Conservation (phyloP, 352 stramenopile genomes). For the Phytopythium litorale region DNA sequence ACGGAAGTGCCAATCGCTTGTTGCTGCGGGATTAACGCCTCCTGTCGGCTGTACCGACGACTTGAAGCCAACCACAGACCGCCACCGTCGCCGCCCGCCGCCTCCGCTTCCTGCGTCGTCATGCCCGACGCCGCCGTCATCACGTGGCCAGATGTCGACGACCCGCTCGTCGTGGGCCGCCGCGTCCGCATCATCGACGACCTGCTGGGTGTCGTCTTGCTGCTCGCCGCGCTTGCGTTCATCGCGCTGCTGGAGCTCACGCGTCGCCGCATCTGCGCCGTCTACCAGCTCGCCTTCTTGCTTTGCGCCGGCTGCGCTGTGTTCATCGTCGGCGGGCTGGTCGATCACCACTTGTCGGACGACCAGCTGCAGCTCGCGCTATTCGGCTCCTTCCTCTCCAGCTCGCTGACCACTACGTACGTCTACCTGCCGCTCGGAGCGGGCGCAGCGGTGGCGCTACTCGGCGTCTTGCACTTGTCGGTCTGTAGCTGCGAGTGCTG, state of each 20-base stretch:
- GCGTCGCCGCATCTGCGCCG: slow-evolving; percentile 52
- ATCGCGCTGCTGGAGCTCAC: slow-evolving; percentile 64
- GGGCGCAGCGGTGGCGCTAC: slow-evolving; percentile 31
- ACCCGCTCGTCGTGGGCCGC: slow-evolving; percentile 20
- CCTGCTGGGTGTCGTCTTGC: slow-evolving; percentile 55
- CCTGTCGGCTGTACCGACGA: not conserved
- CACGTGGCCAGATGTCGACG: slow-evolving; percentile 8
- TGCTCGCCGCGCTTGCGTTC: slow-evolving; percentile 48
- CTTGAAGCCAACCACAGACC: not conserved
- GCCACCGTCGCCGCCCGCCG: not conserved
- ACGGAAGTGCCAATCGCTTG: not conserved
- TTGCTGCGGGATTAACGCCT: not conserved
- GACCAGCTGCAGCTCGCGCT: slow-evolving; percentile 70
- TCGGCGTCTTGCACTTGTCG: slow-evolving; percentile 32
- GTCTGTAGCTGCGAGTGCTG: slow-evolving; percentile 67
- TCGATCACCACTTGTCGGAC: slow-evolving; percentile 70
- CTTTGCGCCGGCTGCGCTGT: slow-evolving; percentile 43
- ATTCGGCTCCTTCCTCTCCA: slow-evolving; percentile 52
- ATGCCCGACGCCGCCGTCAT: not conserved
- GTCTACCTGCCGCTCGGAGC: slow-evolving; percentile 52
- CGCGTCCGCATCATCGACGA: slow-evolving; percentile 76
- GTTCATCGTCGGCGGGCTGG: slow-evolving; percentile 64
- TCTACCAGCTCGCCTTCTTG: slow-evolving; percentile 70
- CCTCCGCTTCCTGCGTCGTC: not conserved
- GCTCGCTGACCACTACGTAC: slow-evolving; percentile 48